phyloP scores from a whole-genome alignment of 768 basidiomycete species.

The Lactifluus pinguis region DNA sequence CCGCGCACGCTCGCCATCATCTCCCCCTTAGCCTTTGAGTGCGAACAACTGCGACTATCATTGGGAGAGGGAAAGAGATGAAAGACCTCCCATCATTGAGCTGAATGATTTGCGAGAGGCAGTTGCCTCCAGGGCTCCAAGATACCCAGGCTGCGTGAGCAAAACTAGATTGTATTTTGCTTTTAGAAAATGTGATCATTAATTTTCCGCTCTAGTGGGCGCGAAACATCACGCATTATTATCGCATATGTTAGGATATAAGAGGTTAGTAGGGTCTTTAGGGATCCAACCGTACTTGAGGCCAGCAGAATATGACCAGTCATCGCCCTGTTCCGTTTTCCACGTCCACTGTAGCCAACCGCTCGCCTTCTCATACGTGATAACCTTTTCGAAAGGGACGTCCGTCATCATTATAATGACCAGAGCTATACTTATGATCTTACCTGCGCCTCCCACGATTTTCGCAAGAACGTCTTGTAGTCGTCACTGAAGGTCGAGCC shows the following conservation, averaged over 20 bases:
- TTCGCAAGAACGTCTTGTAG: slow-evolving; percentile 76
- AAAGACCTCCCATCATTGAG: no score
- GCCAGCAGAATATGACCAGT: slow-evolving; percentile 86
- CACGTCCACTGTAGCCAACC: slow-evolving; percentile 83
- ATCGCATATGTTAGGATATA: slow-evolving; percentile 64
- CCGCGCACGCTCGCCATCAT: no score
- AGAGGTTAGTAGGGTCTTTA: slow-evolving; percentile 37
- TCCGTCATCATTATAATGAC: not conserved
- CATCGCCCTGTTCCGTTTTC: slow-evolving; percentile 77
- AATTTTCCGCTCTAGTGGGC: no score
- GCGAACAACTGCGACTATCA: no score
- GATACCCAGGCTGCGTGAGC: no score
- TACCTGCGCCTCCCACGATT: slow-evolving; percentile 81
- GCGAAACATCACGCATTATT: not conserved
- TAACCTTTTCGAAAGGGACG: slow-evolving; percentile 23
- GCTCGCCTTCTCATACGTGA: slow-evolving; percentile 55
- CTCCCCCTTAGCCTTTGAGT: no score
- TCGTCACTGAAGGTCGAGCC: slow-evolving; percentile 61
- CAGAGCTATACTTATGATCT: not conserved
- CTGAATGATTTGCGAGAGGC: no score
- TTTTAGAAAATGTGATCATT: no score
- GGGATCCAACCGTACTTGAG: slow-evolving; percentile 82
- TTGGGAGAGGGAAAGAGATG: no score
- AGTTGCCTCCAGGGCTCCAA: no score
- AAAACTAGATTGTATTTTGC: no score